Evolutionary conservation across 2,329 filamentous ascomycete species (phyloP), one percentile per base, ranked within the genome.

Genomic region (Alternaria sp.): DNA sequence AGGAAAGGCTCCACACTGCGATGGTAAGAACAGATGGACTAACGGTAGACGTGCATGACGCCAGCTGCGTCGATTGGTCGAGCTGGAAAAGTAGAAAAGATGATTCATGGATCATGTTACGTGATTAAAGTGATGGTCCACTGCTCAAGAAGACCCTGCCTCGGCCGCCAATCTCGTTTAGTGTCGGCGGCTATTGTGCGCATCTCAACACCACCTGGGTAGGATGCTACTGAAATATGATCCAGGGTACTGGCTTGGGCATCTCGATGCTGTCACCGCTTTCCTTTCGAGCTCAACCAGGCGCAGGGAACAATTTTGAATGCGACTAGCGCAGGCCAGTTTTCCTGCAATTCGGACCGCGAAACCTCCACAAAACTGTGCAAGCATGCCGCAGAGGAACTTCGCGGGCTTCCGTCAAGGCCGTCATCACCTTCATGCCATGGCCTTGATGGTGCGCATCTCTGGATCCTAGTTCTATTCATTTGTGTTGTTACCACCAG

Each of bases 11-110:
- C 58, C 60, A 61, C 23, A 28, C 53, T 60, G 61, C 68, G 68
- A 70, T 70, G 58, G 65, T 62, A 70, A 66, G 57, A 52, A 68
- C 58, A 70, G 49, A 69, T 70, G 62, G 61, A 67, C 68, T 70
- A 70, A 41, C 59, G 61, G 44, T 28, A 24, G 46, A 48, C 46
- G n/a, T 59, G 36, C 46, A 66, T 69, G 59, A 64, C 65, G 64
- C 66, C 63, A 69, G 68, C 54, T 54, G 58, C 54, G 45, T 69
- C 68, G 2, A 48, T 48, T 48, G 44, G 44, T 24, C 7, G 21
- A 34, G 29, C 24, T 34, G 21, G 7, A 24, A 11, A 34, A 34
- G 44, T 34, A 8, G 13, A 48, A 34, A 24, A 13, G 21, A 48
- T 48, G 44, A 48, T 34, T 48, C 44, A 48, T 48, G 44, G 44